Conservation (phyloP, 495 filamentous ascomycete species). For the Neurospora intermedia region DNA sequence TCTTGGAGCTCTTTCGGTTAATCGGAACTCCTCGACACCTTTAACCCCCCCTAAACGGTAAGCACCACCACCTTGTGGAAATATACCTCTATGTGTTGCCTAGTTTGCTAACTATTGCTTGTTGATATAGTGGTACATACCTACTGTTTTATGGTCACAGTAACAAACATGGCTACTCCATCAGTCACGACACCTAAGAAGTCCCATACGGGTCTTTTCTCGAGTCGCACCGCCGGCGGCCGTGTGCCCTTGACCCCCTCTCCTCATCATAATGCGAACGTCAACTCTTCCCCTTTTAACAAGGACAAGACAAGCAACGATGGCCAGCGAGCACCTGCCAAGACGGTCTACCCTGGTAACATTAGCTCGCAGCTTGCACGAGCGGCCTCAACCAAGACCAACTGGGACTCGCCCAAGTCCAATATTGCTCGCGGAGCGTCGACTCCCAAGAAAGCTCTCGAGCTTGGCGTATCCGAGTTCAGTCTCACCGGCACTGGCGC, state of each 20-base stretch:
- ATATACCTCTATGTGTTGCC: neutral
- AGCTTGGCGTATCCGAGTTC: slow-evolving; percentile 89
- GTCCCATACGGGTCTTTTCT: slow-evolving; percentile 88
- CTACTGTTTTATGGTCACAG: slow-evolving; percentile 21
- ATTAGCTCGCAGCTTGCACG: slow-evolving; percentile 65
- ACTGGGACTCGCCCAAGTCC: slow-evolving; percentile 80
- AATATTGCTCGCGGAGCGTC: slow-evolving; percentile 68
- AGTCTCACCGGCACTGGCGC: slow-evolving; percentile 70
- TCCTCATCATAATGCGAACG: slow-evolving; percentile 50
- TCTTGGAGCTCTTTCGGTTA: slow-evolving; percentile 48
- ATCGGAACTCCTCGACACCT: slow-evolving; percentile 24
- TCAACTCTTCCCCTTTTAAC: slow-evolving; percentile 64
- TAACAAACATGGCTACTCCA: slow-evolving; percentile 70
- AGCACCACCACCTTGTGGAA: slow-evolving; percentile 8
- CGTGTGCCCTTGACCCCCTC: slow-evolving; percentile 92
- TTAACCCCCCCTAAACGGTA: slow-evolving; percentile 33
- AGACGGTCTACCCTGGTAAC: slow-evolving; percentile 61
- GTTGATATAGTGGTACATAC: slow-evolving; percentile 26
- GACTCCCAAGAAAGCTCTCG: slow-evolving; percentile 67
- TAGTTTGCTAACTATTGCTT: slow-evolving; percentile 25
- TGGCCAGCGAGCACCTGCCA: slow-evolving; percentile 37
- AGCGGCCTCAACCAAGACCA: slow-evolving; percentile 45
- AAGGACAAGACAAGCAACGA: slow-evolving; percentile 53
- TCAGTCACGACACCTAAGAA: slow-evolving; percentile 86
- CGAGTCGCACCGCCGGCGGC: slow-evolving; percentile 81